Conservation (phyloP, 345 rosid genomes). For the Geranium brycei region DNA sequence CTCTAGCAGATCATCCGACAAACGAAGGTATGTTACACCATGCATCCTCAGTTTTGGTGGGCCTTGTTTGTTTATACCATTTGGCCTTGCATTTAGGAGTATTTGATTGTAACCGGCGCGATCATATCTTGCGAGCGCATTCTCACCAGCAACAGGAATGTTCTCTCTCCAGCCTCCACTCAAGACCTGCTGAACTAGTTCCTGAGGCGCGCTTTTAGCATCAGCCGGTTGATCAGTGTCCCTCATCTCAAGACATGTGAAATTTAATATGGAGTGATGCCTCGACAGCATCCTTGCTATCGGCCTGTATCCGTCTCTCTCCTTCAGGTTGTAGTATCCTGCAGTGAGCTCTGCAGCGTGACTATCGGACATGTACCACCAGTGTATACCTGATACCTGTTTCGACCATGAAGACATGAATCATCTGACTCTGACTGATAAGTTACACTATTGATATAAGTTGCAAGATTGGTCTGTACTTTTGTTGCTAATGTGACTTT, state of each 20-base stretch:
- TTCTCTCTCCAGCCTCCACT: constrained; percentile 68
- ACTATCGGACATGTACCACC: constrained; percentile 65
- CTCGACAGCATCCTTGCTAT: constrained; percentile 61
- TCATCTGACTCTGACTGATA: not conserved
- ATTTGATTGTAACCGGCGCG: constrained; percentile 57
- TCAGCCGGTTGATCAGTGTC: constrained; percentile 42
- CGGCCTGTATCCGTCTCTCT: constrained; percentile 68
- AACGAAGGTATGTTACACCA: constrained; percentile 63
- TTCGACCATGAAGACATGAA: constrained; percentile 5
- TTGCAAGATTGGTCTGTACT: constrained; percentile 20
- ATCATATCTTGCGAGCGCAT: constrained; percentile 64
- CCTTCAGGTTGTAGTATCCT: constrained; percentile 55
- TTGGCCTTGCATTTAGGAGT: constrained; percentile 68
- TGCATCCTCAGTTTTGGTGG: constrained; percentile 42
- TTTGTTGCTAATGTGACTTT: constrained; percentile 74
- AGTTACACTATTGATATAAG: not conserved
- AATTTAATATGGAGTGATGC: constrained; percentile 55
- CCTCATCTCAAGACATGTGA: constrained; percentile 80
- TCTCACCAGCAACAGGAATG: constrained; percentile 74
- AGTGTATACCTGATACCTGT: constrained; percentile 78
- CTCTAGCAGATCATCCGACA: constrained; percentile 36
- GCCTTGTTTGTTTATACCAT: constrained; percentile 47
- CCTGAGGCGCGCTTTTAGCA: constrained; percentile 67
- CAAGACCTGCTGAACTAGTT: constrained; percentile 79
- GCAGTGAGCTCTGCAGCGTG: constrained; percentile 88